Evolutionary conservation across 2,329 filamentous ascomycete species (phyloP), one percentile per base, ranked within the genome.

Genomic region (Nannizzia gypsea): DNA sequence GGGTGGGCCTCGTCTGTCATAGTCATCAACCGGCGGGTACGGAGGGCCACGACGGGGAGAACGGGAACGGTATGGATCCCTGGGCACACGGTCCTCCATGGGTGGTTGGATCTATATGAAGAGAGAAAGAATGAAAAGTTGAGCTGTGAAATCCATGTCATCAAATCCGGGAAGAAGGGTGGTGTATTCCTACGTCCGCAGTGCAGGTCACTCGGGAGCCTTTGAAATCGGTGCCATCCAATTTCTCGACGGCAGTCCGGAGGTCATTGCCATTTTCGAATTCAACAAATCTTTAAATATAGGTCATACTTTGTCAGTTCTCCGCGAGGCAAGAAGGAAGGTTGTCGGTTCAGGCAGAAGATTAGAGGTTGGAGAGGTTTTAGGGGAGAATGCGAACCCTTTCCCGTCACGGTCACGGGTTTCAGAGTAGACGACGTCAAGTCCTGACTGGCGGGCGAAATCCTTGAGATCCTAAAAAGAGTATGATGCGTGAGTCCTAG

Each of bases 351-450:
- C 31, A 11, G 31, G 31, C 9, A 36, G 31, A 36, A 13, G 9
- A 36, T 8, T 36, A 36, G 9, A 36, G 31, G n/a, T 42, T 26
- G 50, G 9, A 36, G 22, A n/a, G 20, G 42, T 6, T 6, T 42
- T 3, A 42, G 52, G 57, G 52, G 55, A 57, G 42, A 34, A 57
- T 57, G 80, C 87, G 76, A 76, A 96, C 90, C 92, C 92, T 83
- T 88, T 89, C 66, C 90, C 90, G 73, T 95, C 90, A 66, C 87
- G 88, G 72, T 95, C 91, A 70, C 92, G 90, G 63, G 95, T 95
- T 78, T 99, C 93, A 66, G 91, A 96, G 75, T 96, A 99, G 70
- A 99, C 93, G 66, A 99, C 93, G 74, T 97, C 93, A 75, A 96
- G 83, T 76, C 90, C 90, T 74, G 92, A 95, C 76, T 95, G 89